phyloP scores from a whole-genome alignment of 1,139 yeast species.

The Candida tunisiensis region DNA sequence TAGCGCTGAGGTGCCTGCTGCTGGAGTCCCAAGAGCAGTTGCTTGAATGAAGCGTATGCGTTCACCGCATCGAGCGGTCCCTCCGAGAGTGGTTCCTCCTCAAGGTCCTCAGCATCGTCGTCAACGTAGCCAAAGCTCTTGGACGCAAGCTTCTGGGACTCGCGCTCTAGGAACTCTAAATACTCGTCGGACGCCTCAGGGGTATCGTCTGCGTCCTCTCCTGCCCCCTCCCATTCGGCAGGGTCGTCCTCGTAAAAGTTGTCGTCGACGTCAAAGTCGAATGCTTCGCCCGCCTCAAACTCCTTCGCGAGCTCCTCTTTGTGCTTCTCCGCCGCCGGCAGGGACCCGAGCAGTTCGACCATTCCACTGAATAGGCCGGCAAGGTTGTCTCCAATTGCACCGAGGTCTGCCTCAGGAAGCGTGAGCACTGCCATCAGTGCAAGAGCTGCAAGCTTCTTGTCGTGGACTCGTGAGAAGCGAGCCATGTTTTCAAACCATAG shows the following conservation, averaged over 20 bases:
- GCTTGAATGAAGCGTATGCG: constrained; percentile 36
- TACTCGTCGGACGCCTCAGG: constrained; percentile 23
- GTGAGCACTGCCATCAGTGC: constrained; percentile 39
- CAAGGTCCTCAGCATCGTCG: constrained; percentile 38
- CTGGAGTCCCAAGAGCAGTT: constrained; percentile 22
- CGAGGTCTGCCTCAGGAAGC: constrained; percentile 20
- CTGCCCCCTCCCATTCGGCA: constrained; percentile 22
- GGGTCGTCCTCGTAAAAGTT: constrained; percentile 17
- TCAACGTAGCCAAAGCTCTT: constrained; percentile 12
- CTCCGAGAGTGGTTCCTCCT: constrained; percentile 69
- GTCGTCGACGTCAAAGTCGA: constrained; percentile 20
- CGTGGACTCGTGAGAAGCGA: constrained; percentile 56
- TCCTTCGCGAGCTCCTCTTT: constrained; percentile 50
- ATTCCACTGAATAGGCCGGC: constrained; percentile 31
- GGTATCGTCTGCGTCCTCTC: constrained; percentile 13
- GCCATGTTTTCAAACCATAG: constrained; percentile 52
- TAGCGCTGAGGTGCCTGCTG: constrained; percentile 14
- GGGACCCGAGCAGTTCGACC: constrained; percentile 31
- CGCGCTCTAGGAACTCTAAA: constrained; percentile 13
- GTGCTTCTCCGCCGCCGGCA: constrained; percentile 55
- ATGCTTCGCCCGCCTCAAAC: no score
- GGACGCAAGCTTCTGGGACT: constrained; percentile 9
- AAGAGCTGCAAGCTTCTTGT: constrained; percentile 56
- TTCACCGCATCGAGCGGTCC: constrained; percentile 65
- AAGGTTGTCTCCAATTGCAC: constrained; percentile 20